Conservation (phyloP, 2,329 filamentous ascomycete genomes). For the Pestalotiopsis sp. region DNA sequence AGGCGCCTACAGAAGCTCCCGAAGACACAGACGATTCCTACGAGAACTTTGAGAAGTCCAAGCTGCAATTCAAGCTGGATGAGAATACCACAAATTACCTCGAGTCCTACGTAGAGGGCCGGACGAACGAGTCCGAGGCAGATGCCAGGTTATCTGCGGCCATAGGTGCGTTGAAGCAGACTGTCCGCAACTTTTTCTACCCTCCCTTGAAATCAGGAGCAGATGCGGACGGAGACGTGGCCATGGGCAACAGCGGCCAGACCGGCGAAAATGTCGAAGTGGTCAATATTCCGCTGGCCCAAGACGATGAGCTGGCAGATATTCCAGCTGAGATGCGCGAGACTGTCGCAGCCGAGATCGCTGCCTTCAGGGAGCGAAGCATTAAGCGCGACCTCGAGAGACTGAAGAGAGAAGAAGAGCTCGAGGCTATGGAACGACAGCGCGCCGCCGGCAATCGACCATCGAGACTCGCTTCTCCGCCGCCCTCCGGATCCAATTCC, state of each 20-base stretch:
- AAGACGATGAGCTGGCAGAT: conserved; percentile 92
- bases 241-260: conserved; percentile 66
- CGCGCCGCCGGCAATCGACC: conserved; percentile 66
- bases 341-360: conserved; percentile 90
- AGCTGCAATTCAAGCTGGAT: conserved; percentile 76
- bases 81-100: conserved; percentile 81
- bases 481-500: conserved; percentile 48
- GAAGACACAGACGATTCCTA: conserved; percentile 45
- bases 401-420: conserved; percentile 84
- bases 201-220: conserved; percentile 53
- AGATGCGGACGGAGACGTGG: conserved; percentile 67
- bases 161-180: conserved; percentile 66
- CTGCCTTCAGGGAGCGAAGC: conserved; percentile 90
- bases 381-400: conserved; percentile 87
- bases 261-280: conserved; percentile 74
- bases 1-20: conserved; percentile 51
- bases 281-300: conserved; percentile 82
- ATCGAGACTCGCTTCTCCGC: conserved; percentile 73
- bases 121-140: conserved; percentile 62
- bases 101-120: conserved; percentile 74
- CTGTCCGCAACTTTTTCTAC: conserved; percentile 72
- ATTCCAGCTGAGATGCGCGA: conserved; percentile 96
- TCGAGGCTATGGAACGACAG: conserved; percentile 82
- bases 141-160: conserved; percentile 73
- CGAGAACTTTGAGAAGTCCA: conserved; percentile 67